A percentile compares a stretch with the other conserved stretches of the same genome.
Evolutionary conservation across 2,329 filamentous ascomycete genomes (phyloP).

Genomic region (Diaporthe sp.): DNA sequence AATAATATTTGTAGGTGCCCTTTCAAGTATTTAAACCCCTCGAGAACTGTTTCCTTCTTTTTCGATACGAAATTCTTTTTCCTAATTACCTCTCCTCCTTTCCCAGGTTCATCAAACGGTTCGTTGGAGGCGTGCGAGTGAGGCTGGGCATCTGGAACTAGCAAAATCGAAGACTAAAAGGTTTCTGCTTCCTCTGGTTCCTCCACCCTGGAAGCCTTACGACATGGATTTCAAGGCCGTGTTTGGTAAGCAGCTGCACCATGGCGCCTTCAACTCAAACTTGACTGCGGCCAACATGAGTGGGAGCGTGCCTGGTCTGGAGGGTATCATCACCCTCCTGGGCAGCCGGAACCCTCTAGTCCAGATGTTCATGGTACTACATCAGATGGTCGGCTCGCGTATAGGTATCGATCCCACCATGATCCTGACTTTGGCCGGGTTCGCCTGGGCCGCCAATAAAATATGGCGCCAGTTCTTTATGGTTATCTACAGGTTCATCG

Average conservation of each 20-base stretch:
- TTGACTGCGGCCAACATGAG: slow-evolving; percentile 41
- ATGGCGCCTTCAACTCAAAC: slow-evolving; percentile 45
- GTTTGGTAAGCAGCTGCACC: slow-evolving; percentile 42
- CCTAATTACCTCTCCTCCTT: background rate
- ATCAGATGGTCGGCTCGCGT: slow-evolving; percentile 59
- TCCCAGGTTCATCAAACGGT: slow-evolving; percentile 1
- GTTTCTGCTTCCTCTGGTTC: background rate
- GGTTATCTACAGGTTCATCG: slow-evolving; percentile 52
- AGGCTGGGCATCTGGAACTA: background rate
- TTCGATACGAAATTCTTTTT: background rate
- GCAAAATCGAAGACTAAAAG: background rate
- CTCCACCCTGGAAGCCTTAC: background rate
- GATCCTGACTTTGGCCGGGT: slow-evolving; percentile 60
- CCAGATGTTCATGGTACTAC: slow-evolving; percentile 58
- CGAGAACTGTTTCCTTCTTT: background rate
- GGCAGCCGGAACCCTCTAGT: slow-evolving; percentile 60
- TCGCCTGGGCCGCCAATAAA: slow-evolving; percentile 63
- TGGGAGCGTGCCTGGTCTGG: slow-evolving; percentile 48
- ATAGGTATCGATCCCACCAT: slow-evolving; percentile 65
- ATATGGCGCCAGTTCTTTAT: slow-evolving; percentile 54
- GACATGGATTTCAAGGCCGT: slow-evolving; percentile 47
- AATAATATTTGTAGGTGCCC: background rate
- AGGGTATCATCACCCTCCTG: slow-evolving; percentile 61
- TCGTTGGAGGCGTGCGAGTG: background rate
- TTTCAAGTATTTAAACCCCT: background rate